Conservation (phyloP, 345 rosid species). For the Crucihimalaya himalaica region DNA sequence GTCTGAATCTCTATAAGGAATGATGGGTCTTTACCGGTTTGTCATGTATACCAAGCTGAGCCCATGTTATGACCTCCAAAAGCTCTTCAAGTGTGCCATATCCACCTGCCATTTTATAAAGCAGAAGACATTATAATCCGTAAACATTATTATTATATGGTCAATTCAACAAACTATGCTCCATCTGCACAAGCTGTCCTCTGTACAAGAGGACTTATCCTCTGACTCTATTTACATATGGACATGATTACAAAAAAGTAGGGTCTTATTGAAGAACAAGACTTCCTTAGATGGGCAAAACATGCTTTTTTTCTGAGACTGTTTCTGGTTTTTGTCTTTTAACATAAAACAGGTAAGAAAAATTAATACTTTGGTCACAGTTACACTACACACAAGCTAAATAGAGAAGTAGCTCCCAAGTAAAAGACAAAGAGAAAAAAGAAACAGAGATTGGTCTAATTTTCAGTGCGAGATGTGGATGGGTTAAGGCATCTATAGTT, state of each 20-base stretch:
- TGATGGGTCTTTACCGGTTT: constrained; percentile 48
- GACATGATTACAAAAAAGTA: constrained; percentile 24
- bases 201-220: constrained; percentile 2
- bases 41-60: constrained; percentile 60
- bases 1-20: neutral
- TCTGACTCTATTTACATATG: constrained; percentile 23
- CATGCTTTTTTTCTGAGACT: constrained; percentile 28
- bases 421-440: constrained; percentile 27
- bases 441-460: constrained; percentile 48
- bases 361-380: constrained; percentile 27
- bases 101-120: constrained; percentile 41
- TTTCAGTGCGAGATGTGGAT: constrained; percentile 80
- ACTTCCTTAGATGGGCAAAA: constrained; percentile 35
- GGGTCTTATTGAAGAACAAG: constrained; percentile 14
- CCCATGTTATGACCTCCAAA: constrained; percentile 58
- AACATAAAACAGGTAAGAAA: constrained; percentile 30
- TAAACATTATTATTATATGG: neutral
- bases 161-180: constrained; percentile 14
- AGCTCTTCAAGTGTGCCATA: constrained; percentile 61
- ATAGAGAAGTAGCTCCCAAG: constrained; percentile 20
- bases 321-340: constrained; percentile 39
- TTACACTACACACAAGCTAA: constrained; percentile 20
- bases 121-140: neutral
- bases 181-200: constrained; percentile 20
- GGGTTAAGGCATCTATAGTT: constrained; percentile 51